Conservation (phyloP, 257 asterid species). For the Cruciata laevipes region DNA sequence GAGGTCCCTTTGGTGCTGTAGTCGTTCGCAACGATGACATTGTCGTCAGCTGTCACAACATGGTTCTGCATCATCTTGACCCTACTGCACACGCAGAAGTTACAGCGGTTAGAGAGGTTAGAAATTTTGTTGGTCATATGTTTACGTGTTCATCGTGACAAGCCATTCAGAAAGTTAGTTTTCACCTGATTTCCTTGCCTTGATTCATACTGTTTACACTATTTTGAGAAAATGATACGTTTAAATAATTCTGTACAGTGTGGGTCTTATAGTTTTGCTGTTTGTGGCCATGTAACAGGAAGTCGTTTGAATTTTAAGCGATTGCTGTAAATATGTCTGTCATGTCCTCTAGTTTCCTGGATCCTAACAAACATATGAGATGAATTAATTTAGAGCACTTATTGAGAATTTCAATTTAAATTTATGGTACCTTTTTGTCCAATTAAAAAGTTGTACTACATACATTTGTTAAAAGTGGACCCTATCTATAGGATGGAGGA, state of each 20-base stretch:
- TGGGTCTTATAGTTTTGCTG: neutral
- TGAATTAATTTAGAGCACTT: no score
- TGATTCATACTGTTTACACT: neutral
- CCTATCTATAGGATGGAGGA: no score
- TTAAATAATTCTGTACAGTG: neutral
- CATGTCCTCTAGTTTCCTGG: neutral
- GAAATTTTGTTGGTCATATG: conserved; percentile 9
- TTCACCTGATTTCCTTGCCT: neutral
- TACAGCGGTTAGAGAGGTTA: conserved; percentile 96
- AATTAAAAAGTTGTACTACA: no score
- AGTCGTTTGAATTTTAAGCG: neutral
- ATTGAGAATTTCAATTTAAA: no score
- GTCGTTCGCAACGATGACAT: conserved; percentile 77
- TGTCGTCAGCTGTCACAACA: conserved; percentile 89
- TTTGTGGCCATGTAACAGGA: conserved; percentile 1
- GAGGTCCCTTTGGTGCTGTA: conserved; percentile 99
- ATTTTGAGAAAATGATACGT: neutral
- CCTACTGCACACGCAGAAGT: conserved; percentile 99
- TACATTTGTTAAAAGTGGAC: no score
- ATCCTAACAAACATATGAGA: no score
- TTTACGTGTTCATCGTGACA: neutral
- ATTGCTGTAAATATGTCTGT: neutral
- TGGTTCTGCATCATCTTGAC: conserved; percentile 72
- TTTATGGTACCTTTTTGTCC: no score
- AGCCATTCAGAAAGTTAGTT: neutral